Conservation (phyloP, 2,329 filamentous ascomycete genomes). For the Ceratocystis lukuohia region DNA sequence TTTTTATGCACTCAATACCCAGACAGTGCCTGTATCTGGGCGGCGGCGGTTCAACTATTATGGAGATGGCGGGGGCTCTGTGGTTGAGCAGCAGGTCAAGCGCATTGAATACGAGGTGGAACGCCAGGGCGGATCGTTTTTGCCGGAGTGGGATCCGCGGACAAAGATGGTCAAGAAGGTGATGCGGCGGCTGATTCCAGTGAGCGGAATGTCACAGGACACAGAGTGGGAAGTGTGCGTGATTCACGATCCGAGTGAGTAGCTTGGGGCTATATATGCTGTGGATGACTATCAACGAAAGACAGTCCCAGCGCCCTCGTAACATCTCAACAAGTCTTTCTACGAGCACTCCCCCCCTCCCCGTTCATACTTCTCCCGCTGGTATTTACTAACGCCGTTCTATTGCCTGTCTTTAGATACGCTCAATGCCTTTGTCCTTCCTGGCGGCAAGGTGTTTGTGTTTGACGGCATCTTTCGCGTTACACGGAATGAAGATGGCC, state of each 20-base stretch:
- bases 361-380: not conserved
- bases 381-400: not conserved
- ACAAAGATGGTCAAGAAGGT: conserved; percentile 46
- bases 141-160: conserved; percentile 44
- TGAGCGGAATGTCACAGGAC: conserved; percentile 42
- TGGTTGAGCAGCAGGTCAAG: conserved; percentile 44
- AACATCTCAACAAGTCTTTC: no score
- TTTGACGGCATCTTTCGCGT: conserved; percentile 59
- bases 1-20: conserved; percentile 57
- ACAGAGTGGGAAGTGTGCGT: conserved; percentile 60
- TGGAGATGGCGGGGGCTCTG: conserved; percentile 29
- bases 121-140: conserved; percentile 39
- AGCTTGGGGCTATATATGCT: not conserved
- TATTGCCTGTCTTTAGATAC: conserved; percentile 28
- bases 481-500: conserved; percentile 50
- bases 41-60: conserved; percentile 62
- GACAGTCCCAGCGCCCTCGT: no score
- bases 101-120: conserved; percentile 42
- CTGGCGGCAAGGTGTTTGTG: conserved; percentile 69
- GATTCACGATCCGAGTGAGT: conserved; percentile 48
- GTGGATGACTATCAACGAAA: not conserved
- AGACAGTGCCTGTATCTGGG: conserved; percentile 59
- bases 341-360: no score
- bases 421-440: conserved; percentile 64
- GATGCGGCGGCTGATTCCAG: conserved; percentile 52